Base-by-base conservation (phyloP, 257 asterid genomes). In the Plantago elongata region DNA sequence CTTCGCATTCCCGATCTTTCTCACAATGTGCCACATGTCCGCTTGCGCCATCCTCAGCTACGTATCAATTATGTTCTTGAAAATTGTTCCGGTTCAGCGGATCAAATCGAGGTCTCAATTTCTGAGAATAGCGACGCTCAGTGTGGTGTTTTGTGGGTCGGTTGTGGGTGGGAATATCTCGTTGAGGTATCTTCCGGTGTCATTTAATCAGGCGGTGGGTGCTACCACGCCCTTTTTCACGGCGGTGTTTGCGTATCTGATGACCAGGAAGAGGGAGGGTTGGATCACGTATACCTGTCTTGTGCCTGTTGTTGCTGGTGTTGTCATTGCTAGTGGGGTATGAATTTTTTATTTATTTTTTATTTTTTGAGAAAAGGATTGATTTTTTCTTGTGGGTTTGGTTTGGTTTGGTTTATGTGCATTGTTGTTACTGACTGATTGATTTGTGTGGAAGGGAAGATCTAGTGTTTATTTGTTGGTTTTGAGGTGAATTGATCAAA, bases 21-120 rank as follows among this genome's bases (percentile, higher is more conserved):
- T 92, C 66, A 92, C 99, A 63, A 92, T 92, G 96, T 89, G 97
- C 77, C 99, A 92, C 83, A 92, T 92, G 99, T 69, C 95, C 1
- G 97, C 99, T 66, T 92, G 97, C 71, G 89, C 99, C 40, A 60
- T 83, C 54, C 86, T 89, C 77, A 92, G 99, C 80, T 83, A 89
- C 80, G 13, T 89, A 68, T 89, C 99, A 42, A 80, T 92, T 57
- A 63, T 79, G 47, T 83, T 86, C 78, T 75, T 92, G 52, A 86
- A 86, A 51, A 43, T 92, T 5, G 96, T 84, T 18, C 96, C 97
- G 13, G 66, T 76, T 8, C 99, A 92, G 84, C 77, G 82, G 81
- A 80, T 92, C 75, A 86, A 86, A 77, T 89, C 97, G 27, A 71
- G 92, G 68, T 79, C 96, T 37, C 97, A 89, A 71, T 75, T 92